Percentiles rank a stretch among this genome's conserved stretches.
phyloP scores from a whole-genome alignment of 768 basidiomycete genomes.

The Termitomyces sp. region DNA sequence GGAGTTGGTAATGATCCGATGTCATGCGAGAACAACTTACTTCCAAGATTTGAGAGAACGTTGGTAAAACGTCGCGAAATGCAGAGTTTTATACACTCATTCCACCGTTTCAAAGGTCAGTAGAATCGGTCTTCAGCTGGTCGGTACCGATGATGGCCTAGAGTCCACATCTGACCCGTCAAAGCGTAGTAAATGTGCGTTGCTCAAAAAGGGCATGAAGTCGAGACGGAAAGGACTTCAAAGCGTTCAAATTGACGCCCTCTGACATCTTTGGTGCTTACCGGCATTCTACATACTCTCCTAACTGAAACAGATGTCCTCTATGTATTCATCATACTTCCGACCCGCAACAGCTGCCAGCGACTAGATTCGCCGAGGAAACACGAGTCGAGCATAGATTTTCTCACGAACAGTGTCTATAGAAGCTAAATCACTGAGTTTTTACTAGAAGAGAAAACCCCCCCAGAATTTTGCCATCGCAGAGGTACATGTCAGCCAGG shows the following conservation, averaged over 20 bases:
- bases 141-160: neutral
- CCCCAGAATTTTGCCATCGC: no score
- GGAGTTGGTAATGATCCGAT: neutral
- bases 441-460: no score
- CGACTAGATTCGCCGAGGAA: neutral
- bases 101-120: neutral
- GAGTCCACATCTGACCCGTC: neutral
- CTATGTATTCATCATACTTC: neutral
- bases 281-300: no score
- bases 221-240: neutral
- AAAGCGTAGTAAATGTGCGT: neutral
- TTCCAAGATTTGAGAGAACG: neutral
- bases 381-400: neutral
- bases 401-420: neutral
- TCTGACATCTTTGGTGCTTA: no score
- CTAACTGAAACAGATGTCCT: no score
- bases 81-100: neutral
- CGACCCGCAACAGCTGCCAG: neutral
- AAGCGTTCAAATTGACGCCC: no score
- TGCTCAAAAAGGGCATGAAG: neutral
- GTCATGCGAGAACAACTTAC: neutral
- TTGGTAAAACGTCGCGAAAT: neutral
- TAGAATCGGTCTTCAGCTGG: neutral
- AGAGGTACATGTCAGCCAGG: neutral
- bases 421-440: neutral